A percentile compares a stretch with the other conserved stretches of the same genome.
These are phyloP conservation scores for Murraya paniculata DNA, from an alignment of 345 rosid genomes.

Conservation along the genomic window DNA sequence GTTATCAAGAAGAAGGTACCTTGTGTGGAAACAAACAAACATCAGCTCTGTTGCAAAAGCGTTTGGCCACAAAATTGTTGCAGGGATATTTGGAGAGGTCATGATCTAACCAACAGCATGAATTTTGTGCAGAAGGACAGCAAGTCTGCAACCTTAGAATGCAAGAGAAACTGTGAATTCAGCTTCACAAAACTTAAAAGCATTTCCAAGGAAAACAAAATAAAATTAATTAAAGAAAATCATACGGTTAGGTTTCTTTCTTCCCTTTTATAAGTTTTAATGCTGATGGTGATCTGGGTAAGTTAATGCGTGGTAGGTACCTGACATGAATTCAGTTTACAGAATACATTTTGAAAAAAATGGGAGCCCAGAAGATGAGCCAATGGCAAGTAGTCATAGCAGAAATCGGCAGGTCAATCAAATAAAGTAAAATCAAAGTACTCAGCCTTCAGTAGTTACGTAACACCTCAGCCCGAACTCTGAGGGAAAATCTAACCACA, in stretches of 20 bases:
- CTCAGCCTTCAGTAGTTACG: background rate
- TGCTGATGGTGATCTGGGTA: background rate
- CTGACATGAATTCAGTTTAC: background rate
- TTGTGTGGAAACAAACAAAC: slow-evolving; percentile 81
- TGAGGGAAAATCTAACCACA: too few species aligned
- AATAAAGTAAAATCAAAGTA: background rate
- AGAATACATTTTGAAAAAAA: background rate
- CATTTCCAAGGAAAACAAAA: background rate
- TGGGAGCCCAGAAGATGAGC: background rate
- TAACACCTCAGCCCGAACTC: too few species aligned
- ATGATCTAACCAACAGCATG: slow-evolving; percentile 93
- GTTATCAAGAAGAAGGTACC: slow-evolving; percentile 43
- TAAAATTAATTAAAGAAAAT: background rate
- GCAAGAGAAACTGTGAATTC: background rate
- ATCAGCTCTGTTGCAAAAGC: slow-evolving; percentile 73
- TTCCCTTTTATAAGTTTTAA: background rate
- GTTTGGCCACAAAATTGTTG: slow-evolving; percentile 43
- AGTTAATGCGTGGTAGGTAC: background rate
- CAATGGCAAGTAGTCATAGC: background rate
- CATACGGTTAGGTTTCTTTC: background rate
- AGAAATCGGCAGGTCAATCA: too few species aligned
- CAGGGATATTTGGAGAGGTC: slow-evolving; percentile 84
- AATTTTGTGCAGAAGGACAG: slow-evolving; percentile 67
- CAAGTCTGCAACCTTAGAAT: slow-evolving; percentile 41
- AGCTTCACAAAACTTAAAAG: background rate